Percentiles rank a stretch among this genome's conserved stretches.
These are phyloP conservation scores for Gracilariopsis chorda DNA, from an alignment of 23 red algal species.

Conservation along the genomic window DNA sequence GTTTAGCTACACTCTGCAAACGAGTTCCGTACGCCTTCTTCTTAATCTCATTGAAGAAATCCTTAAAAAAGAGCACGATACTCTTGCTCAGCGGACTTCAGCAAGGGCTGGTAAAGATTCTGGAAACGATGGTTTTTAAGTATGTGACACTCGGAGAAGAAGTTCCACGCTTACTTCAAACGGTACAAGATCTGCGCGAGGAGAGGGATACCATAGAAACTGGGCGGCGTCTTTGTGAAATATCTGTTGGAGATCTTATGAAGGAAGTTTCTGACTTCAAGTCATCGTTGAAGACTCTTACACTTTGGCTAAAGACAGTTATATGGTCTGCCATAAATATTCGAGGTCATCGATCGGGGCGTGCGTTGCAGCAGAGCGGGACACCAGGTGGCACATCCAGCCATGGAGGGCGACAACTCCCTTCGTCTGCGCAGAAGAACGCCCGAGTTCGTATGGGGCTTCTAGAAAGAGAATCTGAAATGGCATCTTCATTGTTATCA, in stretches of 20 bases:
- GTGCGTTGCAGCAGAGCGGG: neutral
- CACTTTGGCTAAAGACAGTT: constrained; percentile 81
- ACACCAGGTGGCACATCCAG: neutral
- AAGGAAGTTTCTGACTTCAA: constrained; percentile 80
- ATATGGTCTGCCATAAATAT: constrained; percentile 70
- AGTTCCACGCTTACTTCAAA: constrained; percentile 50
- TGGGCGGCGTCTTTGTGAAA: constrained; percentile 2
- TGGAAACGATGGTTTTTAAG: constrained; percentile 77
- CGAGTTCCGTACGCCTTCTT: constrained; percentile 78
- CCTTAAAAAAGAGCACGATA: too few species aligned
- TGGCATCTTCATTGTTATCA: constrained; percentile 37
- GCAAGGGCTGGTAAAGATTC: constrained; percentile 67
- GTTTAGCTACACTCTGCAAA: constrained; percentile 70
- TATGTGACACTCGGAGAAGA: constrained; percentile 30
- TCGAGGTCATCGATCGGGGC: neutral
- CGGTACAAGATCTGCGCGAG: neutral
- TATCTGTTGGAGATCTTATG: constrained; percentile 29
- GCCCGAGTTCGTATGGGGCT: too few species aligned
- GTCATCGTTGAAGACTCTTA: constrained; percentile 75
- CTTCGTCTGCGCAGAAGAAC: neutral
- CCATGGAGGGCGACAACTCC: too few species aligned
- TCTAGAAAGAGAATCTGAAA: constrained; percentile 69
- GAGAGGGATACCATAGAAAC: neutral
- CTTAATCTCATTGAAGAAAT: constrained; percentile 84
- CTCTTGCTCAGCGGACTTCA: neutral